Conservation (phyloP, 2,329 filamentous ascomycete genomes). For the Claviceps pazoutovae region DNA sequence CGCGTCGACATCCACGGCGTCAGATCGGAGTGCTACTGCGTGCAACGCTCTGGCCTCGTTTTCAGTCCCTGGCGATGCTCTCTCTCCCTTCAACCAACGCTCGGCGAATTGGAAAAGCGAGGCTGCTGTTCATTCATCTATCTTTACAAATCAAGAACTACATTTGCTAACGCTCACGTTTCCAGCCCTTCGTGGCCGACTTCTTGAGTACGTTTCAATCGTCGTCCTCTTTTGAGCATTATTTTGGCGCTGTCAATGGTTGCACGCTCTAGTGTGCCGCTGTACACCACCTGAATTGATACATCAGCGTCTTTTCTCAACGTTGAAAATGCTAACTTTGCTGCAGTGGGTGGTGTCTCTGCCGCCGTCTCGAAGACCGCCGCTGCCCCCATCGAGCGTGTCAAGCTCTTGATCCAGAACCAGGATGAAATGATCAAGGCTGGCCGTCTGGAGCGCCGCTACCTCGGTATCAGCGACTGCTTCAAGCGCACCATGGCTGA, state of each 20-base stretch:
- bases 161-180: constrained; percentile 20
- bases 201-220: constrained; percentile 77
- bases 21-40: neutral
- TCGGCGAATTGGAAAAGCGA: neutral
- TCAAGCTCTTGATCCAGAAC: constrained; percentile 99
- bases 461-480: constrained; percentile 86
- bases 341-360: constrained; percentile 95
- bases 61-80: neutral
- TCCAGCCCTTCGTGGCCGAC: constrained; percentile 85
- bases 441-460: constrained; percentile 96
- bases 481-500: constrained; percentile 81
- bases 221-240: neutral
- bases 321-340: constrained; percentile 7
- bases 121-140: constrained; percentile 6
- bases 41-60: neutral
- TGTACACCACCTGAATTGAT: neutral
- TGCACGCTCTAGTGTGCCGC: neutral
- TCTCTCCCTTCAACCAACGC: neutral
- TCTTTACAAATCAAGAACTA: neutral
- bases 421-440: constrained; percentile 99
- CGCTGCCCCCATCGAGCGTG: constrained; percentile 99
- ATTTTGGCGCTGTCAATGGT: constrained; percentile 1
- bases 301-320: constrained; percentile 3
- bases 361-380: constrained; percentile 99
- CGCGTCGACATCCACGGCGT: neutral